Base-by-base conservation (phyloP, 2,329 filamentous ascomycete genomes). In the Fusarium sp. region DNA sequence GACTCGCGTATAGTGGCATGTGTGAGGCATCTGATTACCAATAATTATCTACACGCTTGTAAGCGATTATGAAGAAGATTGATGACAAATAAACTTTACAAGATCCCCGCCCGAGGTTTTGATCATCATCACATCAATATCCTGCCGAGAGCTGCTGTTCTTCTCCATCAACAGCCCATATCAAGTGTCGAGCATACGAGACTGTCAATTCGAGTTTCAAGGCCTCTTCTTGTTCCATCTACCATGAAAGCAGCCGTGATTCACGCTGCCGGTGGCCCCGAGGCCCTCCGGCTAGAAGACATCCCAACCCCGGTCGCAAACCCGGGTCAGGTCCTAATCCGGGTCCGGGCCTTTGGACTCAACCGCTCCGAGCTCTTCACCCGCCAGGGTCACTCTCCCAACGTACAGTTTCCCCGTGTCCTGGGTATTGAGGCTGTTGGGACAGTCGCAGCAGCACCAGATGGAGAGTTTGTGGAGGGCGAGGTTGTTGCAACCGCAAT, bases 301-400 rank as follows among this genome's bases (percentile, higher is more conserved):
- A 30, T 54, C 8, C 47, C 50, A 14, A 54, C 15, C 27, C 50
- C 50, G 5, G 27, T 32, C 4, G 9, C 50, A 32, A 32, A 12
- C 9, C 50, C 10, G n/a, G 62, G 62, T 10, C 20, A 64, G 20
- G 37, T 64, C 22, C 25, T 64, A 1, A 64, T 57, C 62, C 62
- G 35, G 20, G 27, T 64, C 50, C 22, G 27, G 17, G 62, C 50
- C 14, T 64, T 64, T 57, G 62, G 62, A 6, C 25, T 64, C 11
- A 64, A 64, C 33, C 62, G 62, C 7, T 56, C 62, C 17, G 62
- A 64, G 35, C 62, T 64, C 33, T 64, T 64, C 35, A 64, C 50
- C 8, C 62, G 62, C 25, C 62, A 57, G 9, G 62, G 62, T 6
- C 37, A 64, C 35, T 64, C 50, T 32, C 62, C 61, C 7, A 25